Evolutionary conservation across 2,329 filamentous ascomycete species (phyloP).

Genomic region (Endoconidiophora laricicola): DNA sequence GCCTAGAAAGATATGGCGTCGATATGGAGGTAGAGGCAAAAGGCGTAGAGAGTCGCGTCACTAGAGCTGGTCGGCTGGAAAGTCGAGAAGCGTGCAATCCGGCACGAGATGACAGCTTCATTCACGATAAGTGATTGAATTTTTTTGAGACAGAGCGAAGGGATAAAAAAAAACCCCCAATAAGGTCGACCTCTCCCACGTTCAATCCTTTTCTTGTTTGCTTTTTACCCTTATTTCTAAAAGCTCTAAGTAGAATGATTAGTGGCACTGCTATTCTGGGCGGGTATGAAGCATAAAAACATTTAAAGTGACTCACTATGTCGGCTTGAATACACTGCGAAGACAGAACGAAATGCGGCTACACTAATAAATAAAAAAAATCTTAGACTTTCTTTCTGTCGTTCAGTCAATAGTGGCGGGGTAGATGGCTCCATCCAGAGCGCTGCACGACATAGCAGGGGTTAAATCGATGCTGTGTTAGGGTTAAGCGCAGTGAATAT

Average conservation of each 20-base stretch:
- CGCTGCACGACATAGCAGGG: neutral
- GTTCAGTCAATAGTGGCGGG: neutral
- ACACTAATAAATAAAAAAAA: neutral
- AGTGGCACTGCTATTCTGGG: neutral
- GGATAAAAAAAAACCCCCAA: neutral
- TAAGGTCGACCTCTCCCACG: neutral
- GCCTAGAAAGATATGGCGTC: neutral
- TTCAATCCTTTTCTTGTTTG: neutral
- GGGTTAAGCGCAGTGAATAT: no score
- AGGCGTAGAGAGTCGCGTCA: neutral
- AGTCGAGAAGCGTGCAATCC: constrained; percentile 6
- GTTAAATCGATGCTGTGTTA: no score
- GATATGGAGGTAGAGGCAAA: neutral
- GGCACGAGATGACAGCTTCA: constrained; percentile 1
- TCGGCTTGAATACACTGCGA: neutral
- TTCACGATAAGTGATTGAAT: constrained; percentile 2
- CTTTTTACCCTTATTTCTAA: neutral
- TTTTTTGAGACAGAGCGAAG: neutral
- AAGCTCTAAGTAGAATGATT: neutral
- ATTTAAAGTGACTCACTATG: constrained; percentile 4
- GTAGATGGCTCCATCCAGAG: neutral
- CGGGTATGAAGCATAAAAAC: no score
- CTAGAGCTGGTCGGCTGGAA: neutral
- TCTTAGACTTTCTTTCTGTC: neutral
- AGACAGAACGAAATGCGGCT: neutral